Evolutionary conservation across 2,329 filamentous ascomycete genomes (phyloP), one percentile per base, ranked within the genome.

Genomic region (Aureobasidium subglaciale): DNA sequence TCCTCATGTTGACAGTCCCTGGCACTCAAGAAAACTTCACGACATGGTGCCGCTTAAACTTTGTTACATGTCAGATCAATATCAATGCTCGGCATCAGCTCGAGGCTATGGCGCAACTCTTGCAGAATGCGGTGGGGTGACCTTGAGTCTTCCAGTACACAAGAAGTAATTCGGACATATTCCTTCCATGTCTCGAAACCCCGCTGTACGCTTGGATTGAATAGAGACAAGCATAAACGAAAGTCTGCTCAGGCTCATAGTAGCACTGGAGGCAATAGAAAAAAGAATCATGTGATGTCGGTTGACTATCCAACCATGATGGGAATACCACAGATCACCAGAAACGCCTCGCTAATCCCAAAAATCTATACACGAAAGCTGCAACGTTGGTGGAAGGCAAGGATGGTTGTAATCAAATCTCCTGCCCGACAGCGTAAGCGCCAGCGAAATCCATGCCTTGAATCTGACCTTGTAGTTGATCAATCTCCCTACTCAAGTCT

Each of bases 401-500:
- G n/a, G 10, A 32, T 6, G n/a, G 18, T 20, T 9, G n/a, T 27
- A 20, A 50, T 41, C 34, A 27, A 16, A 53, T 32, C 7, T 37
- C 48, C 16, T 56, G 48, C 16, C 48, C 59, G 10, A 42, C 57
- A 13, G 55, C 24, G 40, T 69, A 70, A 24, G 66, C 67, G 6
- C 64, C 63, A 5, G 64, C 65, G 60, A 71, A 71, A 57, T 71
- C 69, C 69, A 71, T 70, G 25, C 64, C 63, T 16, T 59, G 58
- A 41, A 71, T 56, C 58, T 66, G 63, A 7, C 61, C 61, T 48
- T 69, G 65, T 0, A 71, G 62, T 50, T 64, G 65, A 55, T 84
- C 81, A 60, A 95, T 92, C 73, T 96, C 91, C 32, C 74, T 76
- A 38, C 86, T 87, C 56, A 96, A 71, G 71, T 96, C 91, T 56